Evolutionary conservation across 2,329 filamentous ascomycete species (phyloP), one percentile per base, ranked within the genome.

Genomic region (Coniochaeta sp.): DNA sequence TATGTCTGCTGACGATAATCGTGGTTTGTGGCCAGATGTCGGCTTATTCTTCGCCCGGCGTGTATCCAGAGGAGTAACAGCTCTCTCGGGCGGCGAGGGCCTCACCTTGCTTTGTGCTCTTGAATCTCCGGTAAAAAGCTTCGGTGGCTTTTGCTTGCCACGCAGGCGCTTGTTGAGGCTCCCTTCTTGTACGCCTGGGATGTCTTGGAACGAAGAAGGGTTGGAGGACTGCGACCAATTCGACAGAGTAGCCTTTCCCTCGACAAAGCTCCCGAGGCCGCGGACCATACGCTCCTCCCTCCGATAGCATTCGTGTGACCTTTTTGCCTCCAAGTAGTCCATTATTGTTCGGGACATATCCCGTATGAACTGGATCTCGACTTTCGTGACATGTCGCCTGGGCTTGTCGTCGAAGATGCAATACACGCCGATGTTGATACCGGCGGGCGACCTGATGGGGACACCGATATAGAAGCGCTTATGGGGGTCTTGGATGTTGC

Each of bases 361-460:
- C 12, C 54, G 56, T 51, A 65, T 49, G 24, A 66, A 59, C 18
- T 55, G 53, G 1, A 56, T 50, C 0, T 68, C 66, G 1, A 65
- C 56, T 53, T 5, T 59, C 56, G 27, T 71, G 49, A 58, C 56
- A 0, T 54, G 24, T 12, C 57, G 57, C 0, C 67, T 60, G 13
- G 63, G 56, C 1, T 53, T 33, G 3, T 64, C 59, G 5, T 59
- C 60, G 56, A 69, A 65, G 1, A 72, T 63, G 40, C 67, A 70
- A 9, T 66, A 67, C 0, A 69, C 66, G 3, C 72, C 72, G 4
- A 75, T 74, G 48, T 73, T 70, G 52, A 74, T 66, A 16, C 70
- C 71, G 3, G 62, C 57, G 0, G 57, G 63, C 0, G 68, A 69
- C 0, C 68, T 65, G 12, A 75, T 71, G 2, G 72, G 72, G 0